These are phyloP conservation scores for Poa annua DNA, from an alignment of 176 grass and related monocot genomes.

Conservation along the genomic window DNA sequence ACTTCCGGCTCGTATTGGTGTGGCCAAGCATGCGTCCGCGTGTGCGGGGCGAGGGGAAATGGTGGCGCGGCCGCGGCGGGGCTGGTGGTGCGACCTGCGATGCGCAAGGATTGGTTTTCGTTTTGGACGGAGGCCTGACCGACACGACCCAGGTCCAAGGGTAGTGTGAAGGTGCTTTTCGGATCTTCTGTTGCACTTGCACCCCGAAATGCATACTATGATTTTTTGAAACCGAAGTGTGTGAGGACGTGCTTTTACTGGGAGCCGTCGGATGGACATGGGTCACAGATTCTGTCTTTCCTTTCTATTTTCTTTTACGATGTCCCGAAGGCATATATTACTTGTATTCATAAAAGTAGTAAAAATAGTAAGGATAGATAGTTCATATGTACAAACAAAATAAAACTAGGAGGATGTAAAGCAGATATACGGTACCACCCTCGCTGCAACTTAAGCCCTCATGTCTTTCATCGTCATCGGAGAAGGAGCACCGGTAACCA, in stretches of 20 bases:
- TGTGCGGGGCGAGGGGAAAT: neutral
- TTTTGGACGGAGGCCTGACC: neutral
- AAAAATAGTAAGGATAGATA: no score
- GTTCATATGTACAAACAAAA: no score
- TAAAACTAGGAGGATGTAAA: no score
- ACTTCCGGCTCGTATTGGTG: constrained; percentile 31
- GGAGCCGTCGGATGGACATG: neutral
- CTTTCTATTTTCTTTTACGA: no score
- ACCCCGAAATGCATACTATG: neutral
- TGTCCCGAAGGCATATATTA: no score
- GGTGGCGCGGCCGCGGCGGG: neutral
- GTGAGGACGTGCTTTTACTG: neutral
- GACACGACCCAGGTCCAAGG: constrained; percentile 17
- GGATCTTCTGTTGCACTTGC: constrained; percentile 33
- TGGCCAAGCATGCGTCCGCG: constrained; percentile 51
- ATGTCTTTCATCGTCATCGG: no score
- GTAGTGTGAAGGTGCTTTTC: neutral
- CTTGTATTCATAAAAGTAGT: no score
- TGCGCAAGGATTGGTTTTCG: neutral
- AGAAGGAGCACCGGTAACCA: no score
- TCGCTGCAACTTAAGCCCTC: no score
- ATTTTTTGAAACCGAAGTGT: neutral
- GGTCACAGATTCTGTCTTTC: neutral
- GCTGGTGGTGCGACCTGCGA: neutral
- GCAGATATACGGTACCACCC: no score